These are phyloP conservation scores for Echites panduratus DNA, from an alignment of 257 asterid genomes.

Conservation along the genomic window DNA sequence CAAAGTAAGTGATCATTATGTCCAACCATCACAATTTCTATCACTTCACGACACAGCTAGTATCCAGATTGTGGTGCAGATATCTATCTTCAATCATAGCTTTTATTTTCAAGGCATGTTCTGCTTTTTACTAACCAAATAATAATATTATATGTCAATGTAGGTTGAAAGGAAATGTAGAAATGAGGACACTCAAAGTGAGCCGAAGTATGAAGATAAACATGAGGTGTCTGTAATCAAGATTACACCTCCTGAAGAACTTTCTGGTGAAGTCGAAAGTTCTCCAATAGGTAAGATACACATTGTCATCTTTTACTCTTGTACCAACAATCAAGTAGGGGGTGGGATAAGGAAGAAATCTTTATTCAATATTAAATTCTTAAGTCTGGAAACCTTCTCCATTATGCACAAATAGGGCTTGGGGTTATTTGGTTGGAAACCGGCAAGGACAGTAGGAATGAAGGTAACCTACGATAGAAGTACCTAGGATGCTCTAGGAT, in stretches of 20 bases:
- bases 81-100: not conserved
- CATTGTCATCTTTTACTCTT: too few relatives aligned
- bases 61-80: not conserved
- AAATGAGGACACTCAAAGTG: conserved; percentile 16
- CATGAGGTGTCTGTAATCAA: conserved; percentile 15
- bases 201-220: conserved; percentile 15
- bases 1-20: conserved; percentile 39
- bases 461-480: not conserved
- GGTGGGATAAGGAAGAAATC: not conserved
- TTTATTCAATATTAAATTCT: not conserved
- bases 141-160: conserved; percentile 20
- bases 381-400: not conserved
- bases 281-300: conserved; percentile 37
- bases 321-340: not conserved
- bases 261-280: conserved; percentile 18
- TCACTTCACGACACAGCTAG: too few relatives aligned
- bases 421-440: not conserved
- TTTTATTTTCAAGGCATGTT: not conserved
- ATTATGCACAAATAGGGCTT: not conserved
- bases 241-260: conserved; percentile 20
- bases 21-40: too few relatives aligned
- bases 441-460: too few relatives aligned
- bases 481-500: not conserved
- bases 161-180: conserved; percentile 38
- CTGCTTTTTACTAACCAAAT: conserved; percentile 7